Conservation (phyloP, 2,329 filamentous ascomycete species). For the Aspergillus sp. region DNA sequence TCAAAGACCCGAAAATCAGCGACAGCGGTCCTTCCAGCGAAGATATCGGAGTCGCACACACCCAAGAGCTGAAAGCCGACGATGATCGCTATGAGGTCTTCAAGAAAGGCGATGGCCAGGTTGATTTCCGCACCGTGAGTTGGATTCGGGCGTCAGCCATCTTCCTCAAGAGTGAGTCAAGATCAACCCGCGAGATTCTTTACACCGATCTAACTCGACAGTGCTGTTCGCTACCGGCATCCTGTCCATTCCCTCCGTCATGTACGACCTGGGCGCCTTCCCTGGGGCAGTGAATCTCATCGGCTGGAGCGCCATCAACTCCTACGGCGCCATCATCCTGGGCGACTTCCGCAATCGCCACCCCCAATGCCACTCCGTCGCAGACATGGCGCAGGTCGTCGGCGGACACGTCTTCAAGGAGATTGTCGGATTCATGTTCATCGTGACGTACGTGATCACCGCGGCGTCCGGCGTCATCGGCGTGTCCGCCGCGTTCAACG, state of each 20-base stretch:
- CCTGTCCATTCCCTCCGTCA: constrained; percentile 19
- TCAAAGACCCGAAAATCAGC: constrained; percentile 11
- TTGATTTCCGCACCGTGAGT: constrained; percentile 54
- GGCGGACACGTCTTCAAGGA: constrained; percentile 55
- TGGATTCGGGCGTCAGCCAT: constrained; percentile 55
- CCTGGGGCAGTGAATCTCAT: constrained; percentile 16
- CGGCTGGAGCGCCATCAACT: constrained; percentile 40
- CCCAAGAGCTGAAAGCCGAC: constrained; percentile 22
- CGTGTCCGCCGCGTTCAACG: constrained; percentile 59
- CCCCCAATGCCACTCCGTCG: constrained; percentile 52
- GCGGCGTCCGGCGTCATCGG: constrained; percentile 59
- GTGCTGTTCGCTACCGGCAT: constrained; percentile 28
- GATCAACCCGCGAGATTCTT: too few relatives aligned
- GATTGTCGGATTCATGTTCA: constrained; percentile 55
- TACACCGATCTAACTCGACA: constrained; percentile 1
- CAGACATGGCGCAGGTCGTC: constrained; percentile 59
- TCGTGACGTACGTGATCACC: constrained; percentile 58
- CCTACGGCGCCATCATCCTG: constrained; percentile 45
- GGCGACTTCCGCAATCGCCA: constrained; percentile 54
- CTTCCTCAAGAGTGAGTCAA: constrained; percentile 47
- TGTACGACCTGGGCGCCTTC: constrained; percentile 19
- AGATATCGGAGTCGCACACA: constrained; percentile 22
- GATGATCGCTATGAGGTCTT: constrained; percentile 47
- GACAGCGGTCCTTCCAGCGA: constrained; percentile 8
- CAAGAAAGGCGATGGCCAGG: constrained; percentile 46